phyloP scores from a whole-genome alignment of 257 asterid genomes.

The Solanum appendiculatum region DNA sequence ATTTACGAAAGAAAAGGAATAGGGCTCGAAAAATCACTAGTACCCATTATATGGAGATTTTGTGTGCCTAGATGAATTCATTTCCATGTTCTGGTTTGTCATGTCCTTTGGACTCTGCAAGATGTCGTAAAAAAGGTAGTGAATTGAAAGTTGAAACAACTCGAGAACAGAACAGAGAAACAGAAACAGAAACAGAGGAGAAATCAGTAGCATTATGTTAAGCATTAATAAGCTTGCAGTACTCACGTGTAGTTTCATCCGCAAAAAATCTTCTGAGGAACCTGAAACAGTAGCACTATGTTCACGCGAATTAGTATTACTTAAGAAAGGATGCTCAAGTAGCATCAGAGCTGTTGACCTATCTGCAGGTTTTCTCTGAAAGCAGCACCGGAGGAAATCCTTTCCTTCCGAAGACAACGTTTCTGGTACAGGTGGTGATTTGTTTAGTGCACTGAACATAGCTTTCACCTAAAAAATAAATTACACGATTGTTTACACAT shows the following conservation, averaged over 20 bases:
- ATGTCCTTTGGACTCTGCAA: slow-evolving; percentile 21
- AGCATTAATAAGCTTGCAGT: neutral
- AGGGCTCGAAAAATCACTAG: neutral
- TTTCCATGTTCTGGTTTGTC: slow-evolving; percentile 18
- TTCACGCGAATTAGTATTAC: slow-evolving; percentile 21
- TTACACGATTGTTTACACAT: neutral
- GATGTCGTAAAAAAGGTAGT: slow-evolving; percentile 19
- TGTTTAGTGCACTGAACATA: slow-evolving; percentile 76
- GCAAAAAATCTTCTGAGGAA: slow-evolving; percentile 31
- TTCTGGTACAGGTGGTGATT: slow-evolving; percentile 64
- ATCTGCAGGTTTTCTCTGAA: slow-evolving; percentile 60
- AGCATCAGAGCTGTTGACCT: slow-evolving; percentile 58
- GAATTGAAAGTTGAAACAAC: neutral
- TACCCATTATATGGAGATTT: slow-evolving; percentile 30
- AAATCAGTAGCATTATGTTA: neutral
- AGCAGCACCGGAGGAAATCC: slow-evolving; percentile 66
- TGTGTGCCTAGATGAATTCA: slow-evolving; percentile 15
- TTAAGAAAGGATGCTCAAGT: slow-evolving; percentile 60
- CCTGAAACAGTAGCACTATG: slow-evolving; percentile 13
- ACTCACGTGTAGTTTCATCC: slow-evolving; percentile 33
- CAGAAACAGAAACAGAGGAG: neutral
- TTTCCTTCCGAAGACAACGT: slow-evolving; percentile 62
- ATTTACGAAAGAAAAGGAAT: neutral
- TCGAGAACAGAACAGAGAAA: neutral
- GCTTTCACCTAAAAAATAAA: slow-evolving; percentile 53